Evolutionary conservation across 768 basidiomycete genomes (phyloP).

Genomic region (Inosperma sp.): DNA sequence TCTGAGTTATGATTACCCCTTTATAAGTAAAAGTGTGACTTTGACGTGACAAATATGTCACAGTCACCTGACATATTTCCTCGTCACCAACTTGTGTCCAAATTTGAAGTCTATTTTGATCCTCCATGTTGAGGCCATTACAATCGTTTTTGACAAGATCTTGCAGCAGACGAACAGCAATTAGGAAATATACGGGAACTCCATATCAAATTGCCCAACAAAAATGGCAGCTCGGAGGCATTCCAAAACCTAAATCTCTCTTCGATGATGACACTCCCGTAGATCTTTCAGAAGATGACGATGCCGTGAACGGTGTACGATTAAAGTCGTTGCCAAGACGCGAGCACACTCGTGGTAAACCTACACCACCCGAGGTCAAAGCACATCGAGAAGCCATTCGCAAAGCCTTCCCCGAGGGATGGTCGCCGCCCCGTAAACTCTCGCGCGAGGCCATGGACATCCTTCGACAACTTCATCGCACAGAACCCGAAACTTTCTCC

Average conservation of each 20-base stretch:
- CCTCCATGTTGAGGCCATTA: not conserved
- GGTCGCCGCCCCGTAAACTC: constrained; percentile 76
- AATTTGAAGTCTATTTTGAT: not conserved
- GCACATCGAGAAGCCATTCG: constrained; percentile 49
- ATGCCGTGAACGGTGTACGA: constrained; percentile 40
- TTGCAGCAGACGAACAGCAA: not conserved
- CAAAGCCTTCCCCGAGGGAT: constrained; percentile 58
- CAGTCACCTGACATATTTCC: too few relatives aligned
- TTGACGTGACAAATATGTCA: too few relatives aligned
- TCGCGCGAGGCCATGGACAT: constrained; percentile 84
- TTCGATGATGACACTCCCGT: constrained; percentile 42
- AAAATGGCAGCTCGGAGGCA: constrained; percentile 39
- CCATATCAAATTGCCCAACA: constrained; percentile 15
- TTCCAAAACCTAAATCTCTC: constrained; percentile 41
- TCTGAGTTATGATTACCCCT: too few relatives aligned
- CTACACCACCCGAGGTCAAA: constrained; percentile 47
- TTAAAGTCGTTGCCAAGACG: constrained; percentile 34
- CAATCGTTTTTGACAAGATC: constrained; percentile 5
- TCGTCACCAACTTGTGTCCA: too few relatives aligned
- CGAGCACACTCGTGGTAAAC: constrained; percentile 34
- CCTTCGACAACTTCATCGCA: constrained; percentile 58
- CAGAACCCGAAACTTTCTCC: constrained; percentile 60
- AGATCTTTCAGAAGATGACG: constrained; percentile 51
- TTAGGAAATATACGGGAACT: constrained; percentile 22
- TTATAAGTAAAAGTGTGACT: too few relatives aligned